These are phyloP conservation scores for Ganoderma leucocontextum DNA, from an alignment of 1,284 basidiomycete species.

Conservation along the genomic window DNA sequence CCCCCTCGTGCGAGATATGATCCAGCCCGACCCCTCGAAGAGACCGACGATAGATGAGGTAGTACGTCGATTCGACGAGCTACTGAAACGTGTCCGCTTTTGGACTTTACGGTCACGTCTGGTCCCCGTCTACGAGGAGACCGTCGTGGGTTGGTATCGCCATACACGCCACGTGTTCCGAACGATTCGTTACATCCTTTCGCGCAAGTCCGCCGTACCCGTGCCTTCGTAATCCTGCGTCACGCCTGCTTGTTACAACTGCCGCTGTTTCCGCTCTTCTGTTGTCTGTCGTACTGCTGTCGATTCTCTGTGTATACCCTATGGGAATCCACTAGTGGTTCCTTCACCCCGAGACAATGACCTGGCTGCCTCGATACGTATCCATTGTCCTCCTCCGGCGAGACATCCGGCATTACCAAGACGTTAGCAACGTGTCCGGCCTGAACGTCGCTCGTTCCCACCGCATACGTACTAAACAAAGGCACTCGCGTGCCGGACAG, in stretches of 20 bases:
- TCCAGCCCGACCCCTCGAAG: constrained; percentile 28
- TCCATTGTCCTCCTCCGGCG: not conserved
- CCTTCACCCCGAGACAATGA: not conserved
- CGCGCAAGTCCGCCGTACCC: constrained; percentile 13
- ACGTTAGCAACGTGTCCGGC: not conserved
- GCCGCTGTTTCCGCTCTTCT: not conserved
- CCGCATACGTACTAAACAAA: not conserved
- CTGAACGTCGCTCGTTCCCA: not conserved
- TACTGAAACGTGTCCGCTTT: not conserved
- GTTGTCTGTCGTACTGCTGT: not conserved
- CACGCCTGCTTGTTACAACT: not conserved
- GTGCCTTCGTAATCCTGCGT: not conserved
- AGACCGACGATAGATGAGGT: constrained; percentile 30
- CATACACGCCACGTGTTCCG: constrained; percentile 11
- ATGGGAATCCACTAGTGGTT: not conserved
- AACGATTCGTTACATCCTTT: constrained; percentile 13
- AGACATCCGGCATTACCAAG: not conserved
- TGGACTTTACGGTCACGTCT: constrained; percentile 23
- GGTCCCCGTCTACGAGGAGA: constrained; percentile 2
- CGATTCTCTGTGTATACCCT: not conserved
- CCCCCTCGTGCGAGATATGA: constrained; percentile 29
- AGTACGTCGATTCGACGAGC: constrained; percentile 18
- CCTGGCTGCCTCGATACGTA: not conserved
- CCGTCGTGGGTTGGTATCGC: not conserved
- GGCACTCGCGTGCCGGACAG: not conserved